Evolutionary conservation across 176 grass and related monocot genomes (phyloP).

Genomic region (Panicum miliaceum): DNA sequence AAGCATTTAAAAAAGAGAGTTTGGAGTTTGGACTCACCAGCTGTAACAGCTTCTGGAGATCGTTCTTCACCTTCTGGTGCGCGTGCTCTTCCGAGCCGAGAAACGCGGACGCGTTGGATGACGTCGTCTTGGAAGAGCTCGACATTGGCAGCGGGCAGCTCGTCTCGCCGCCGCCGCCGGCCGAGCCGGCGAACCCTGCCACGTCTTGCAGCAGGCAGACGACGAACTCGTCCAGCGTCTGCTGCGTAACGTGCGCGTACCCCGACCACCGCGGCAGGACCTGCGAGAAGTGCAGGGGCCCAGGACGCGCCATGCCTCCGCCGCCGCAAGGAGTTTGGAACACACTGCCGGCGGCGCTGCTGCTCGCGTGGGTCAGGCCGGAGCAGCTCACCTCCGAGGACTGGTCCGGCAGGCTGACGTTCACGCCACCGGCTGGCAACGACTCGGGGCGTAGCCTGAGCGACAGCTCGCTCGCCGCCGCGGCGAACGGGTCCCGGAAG

Average conservation of each 20-base stretch:
- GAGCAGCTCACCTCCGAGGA: conserved; percentile 69
- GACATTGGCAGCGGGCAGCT: conserved; percentile 47
- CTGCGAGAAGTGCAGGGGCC: conserved; percentile 53
- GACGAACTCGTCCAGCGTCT: conserved; percentile 68
- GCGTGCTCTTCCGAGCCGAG: conserved; percentile 36
- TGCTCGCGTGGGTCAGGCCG: conserved; percentile 48
- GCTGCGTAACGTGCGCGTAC: conserved; percentile 60
- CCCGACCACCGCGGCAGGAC: conserved; percentile 56
- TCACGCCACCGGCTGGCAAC: conserved; percentile 33
- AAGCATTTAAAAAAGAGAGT: not conserved
- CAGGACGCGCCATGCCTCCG: not conserved
- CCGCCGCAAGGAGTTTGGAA: conserved; percentile 29
- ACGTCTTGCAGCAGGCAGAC: conserved; percentile 53
- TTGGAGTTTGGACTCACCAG: conserved; percentile 40
- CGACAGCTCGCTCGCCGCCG: conserved; percentile 55
- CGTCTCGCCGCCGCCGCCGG: not conserved
- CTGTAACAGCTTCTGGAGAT: conserved; percentile 66
- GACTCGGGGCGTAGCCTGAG: conserved; percentile 53
- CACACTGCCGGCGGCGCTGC: not conserved
- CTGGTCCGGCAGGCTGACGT: conserved; percentile 45
- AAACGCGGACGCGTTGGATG: conserved; percentile 34
- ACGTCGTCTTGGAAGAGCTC: conserved; percentile 41
- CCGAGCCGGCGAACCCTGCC: not conserved
- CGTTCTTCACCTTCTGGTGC: conserved; percentile 45
- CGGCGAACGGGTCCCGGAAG: conserved; percentile 35